Percentiles rank a stretch among this genome's conserved stretches.
phyloP scores from a whole-genome alignment of 371 early-diverging fungal species.

The Capniomyces stellatus region DNA sequence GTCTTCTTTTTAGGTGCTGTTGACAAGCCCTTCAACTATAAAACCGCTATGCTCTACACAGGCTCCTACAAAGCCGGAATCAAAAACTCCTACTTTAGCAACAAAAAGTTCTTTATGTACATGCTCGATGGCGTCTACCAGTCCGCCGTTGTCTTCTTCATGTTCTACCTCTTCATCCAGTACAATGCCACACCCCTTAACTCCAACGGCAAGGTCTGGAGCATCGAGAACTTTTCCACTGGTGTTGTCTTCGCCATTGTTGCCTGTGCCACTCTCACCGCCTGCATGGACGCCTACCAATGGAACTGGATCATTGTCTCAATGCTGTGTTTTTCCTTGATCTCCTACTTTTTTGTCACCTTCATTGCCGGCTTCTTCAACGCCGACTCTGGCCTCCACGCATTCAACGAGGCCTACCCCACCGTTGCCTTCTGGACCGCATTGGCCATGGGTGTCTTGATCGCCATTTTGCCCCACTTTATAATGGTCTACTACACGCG shows the following conservation, averaged over 20 bases:
- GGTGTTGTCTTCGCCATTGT: constrained; percentile 53
- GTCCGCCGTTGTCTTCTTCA: constrained; percentile 73
- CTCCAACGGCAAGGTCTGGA: constrained; percentile 29
- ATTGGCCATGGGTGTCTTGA: constrained; percentile 30
- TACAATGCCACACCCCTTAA: constrained; percentile 40
- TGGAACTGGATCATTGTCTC: constrained; percentile 43
- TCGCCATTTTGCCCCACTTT: constrained; percentile 47
- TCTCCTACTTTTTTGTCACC: constrained; percentile 32
- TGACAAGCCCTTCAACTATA: constrained; percentile 17
- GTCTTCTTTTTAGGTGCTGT: constrained; percentile 36
- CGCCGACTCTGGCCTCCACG: constrained; percentile 33
- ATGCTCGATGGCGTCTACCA: constrained; percentile 75
- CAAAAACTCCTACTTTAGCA: constrained; percentile 57
- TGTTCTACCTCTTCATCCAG: constrained; percentile 29
- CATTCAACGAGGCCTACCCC: constrained; percentile 35
- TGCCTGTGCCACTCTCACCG: constrained; percentile 61
- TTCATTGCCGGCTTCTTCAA: constrained; percentile 15
- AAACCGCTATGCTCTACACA: constrained; percentile 35
- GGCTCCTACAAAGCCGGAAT: constrained; percentile 67
- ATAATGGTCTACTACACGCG: constrained; percentile 33
- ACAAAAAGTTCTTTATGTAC: constrained; percentile 63
- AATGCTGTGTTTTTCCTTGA: constrained; percentile 31
- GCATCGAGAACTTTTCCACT: constrained; percentile 44
- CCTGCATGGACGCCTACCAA: constrained; percentile 47
- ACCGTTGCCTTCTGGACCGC: constrained; percentile 55